Evolutionary conservation across 2,329 filamentous ascomycete genomes (phyloP).

Genomic region (Truncatella angustata): DNA sequence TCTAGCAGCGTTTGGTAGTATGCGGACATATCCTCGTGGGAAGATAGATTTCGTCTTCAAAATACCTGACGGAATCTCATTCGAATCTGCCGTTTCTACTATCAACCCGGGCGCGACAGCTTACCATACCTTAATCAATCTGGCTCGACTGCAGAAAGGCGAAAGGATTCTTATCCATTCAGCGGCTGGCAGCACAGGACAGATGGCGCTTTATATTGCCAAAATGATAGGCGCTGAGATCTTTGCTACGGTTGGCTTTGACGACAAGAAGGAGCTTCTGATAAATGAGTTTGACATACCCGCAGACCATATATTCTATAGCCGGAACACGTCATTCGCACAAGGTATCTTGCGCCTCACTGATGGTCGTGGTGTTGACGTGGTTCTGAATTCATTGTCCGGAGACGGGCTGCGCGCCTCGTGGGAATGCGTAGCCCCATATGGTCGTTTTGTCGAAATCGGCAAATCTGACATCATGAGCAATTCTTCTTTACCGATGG

Average conservation of each 20-base stretch:
- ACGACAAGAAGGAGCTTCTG: constrained; percentile 19
- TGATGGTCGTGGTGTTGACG: background rate
- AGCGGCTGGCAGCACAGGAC: background rate
- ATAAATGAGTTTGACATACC: constrained; percentile 17
- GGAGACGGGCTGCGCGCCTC: background rate
- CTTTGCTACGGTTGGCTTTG: constrained; percentile 22
- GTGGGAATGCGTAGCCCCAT: constrained; percentile 15
- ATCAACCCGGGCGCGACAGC: constrained; percentile 26
- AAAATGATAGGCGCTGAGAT: constrained; percentile 14
- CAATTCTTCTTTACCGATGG: no score
- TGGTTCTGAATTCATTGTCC: constrained; percentile 1
- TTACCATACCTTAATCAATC: constrained; percentile 25
- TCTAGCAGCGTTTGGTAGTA: no score
- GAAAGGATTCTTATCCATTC: constrained; percentile 16
- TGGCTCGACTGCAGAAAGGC: constrained; percentile 20
- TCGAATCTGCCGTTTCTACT: constrained; percentile 20
- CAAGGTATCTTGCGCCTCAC: constrained; percentile 9
- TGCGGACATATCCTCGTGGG: background rate
- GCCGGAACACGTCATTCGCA: constrained; percentile 9
- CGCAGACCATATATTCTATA: constrained; percentile 19
- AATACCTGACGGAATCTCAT: background rate
- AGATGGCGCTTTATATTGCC: constrained; percentile 1
- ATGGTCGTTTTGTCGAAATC: constrained; percentile 16
- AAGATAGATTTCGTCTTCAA: background rate
- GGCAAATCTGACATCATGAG: constrained; percentile 18